These are phyloP conservation scores for Suhomyces bokatorum DNA, from an alignment of 1,139 yeast genomes.

Conservation along the genomic window DNA sequence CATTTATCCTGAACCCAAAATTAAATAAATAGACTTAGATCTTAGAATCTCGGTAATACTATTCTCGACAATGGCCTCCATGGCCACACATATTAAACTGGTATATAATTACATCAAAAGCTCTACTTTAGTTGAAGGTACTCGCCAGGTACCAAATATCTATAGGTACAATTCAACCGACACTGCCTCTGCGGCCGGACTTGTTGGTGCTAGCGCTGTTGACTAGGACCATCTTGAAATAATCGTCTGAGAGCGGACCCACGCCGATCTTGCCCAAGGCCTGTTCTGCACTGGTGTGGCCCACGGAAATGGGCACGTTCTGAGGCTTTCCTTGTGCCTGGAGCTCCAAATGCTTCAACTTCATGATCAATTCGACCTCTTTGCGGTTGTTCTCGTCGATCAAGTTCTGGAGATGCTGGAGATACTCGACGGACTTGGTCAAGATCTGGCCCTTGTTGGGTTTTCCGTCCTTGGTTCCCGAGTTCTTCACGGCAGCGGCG, in stretches of 20 bases:
- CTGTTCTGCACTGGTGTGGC: constrained; percentile 77
- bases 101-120: neutral
- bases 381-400: constrained; percentile 77
- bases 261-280: constrained; percentile 80
- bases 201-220: constrained; percentile 27
- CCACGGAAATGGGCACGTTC: constrained; percentile 46
- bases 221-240: constrained; percentile 40
- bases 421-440: constrained; percentile 81
- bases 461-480: constrained; percentile 81
- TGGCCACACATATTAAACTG: neutral
- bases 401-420: constrained; percentile 67
- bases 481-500: constrained; percentile 43
- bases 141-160: neutral
- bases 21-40: neutral
- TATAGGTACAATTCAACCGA: constrained; percentile 5
- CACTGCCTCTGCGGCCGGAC: constrained; percentile 15
- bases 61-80: neutral
- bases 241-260: constrained; percentile 66
- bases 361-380: constrained; percentile 72
- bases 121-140: no score
- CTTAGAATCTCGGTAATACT: no score
- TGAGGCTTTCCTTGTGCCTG: constrained; percentile 24
- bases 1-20: no score
- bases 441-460: constrained; percentile 93
- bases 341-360: constrained; percentile 56